Base-by-base conservation (phyloP, 78 protist genomes). In the Cavenderia fasciculata region DNA sequence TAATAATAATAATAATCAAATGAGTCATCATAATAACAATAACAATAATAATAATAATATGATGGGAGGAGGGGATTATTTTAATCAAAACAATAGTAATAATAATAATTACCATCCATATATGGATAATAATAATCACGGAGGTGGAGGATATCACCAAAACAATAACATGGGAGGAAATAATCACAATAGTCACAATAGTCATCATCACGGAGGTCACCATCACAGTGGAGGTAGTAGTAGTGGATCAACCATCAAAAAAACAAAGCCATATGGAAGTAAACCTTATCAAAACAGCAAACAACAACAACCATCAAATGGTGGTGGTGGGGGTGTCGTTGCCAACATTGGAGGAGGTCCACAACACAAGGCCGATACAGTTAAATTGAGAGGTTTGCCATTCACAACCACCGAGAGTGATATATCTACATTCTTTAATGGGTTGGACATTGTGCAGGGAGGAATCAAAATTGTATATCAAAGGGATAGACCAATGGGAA, bases 351-450 rank as follows among this genome's bases (percentile, higher is more conserved):
- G 54, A 12, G 14, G 54, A 18, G 14, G 54, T 49, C 54, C 54
- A 12, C 54, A 49, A 14, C 27, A 49, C 54, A 49, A 14, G 54
- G 12, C 54, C 54, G 14, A 12, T 47, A 63, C 72, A 5, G 72
- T 63, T 16, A 63, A 63, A 21, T 47, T 63, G 2, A 43, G 72
- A n/a, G 72, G 72, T 18, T 21, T 63, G 19, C 72, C 72, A 27
- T 63, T n/a, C n/a, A 16, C 72, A 3, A n/a, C 72, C 4, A 63
- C 72, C n/a, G 72, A 63, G 38, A 47, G 38, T 63, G 43, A 16
- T 2, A 63, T 63, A 2, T 7, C 72, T 34, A 47, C 33, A 1
- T 63, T 63, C 47, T 63, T 63, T 38, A n/a, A 21, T 16, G 72
- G 72, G 2, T 2, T 63, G 43, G 47, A 34, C 21, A 47, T 63